Percentiles rank a stretch among this genome's conserved stretches.
phyloP scores from a whole-genome alignment of 768 basidiomycete species.

The Pulveroboletus sp. region DNA sequence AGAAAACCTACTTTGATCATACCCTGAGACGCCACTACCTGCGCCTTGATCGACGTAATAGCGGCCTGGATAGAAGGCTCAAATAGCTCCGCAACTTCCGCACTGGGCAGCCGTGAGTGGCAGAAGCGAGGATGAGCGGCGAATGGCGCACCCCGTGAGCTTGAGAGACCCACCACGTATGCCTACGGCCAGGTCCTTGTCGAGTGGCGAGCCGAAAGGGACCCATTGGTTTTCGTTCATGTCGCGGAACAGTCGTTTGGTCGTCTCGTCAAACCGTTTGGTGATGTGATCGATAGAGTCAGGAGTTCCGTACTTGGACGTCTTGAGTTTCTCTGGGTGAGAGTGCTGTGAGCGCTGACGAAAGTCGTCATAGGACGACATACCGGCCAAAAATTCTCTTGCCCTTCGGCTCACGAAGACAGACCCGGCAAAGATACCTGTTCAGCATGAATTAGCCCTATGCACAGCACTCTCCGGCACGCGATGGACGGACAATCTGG shows the following conservation, averaged over 20 bases:
- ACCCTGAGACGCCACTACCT: constrained; percentile 64
- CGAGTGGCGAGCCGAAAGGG: constrained; percentile 71
- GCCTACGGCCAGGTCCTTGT: constrained; percentile 65
- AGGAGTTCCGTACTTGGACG: constrained; percentile 65
- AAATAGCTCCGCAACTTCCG: constrained; percentile 64
- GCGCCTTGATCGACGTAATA: constrained; percentile 59
- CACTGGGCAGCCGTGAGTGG: constrained; percentile 18
- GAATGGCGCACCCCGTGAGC: constrained; percentile 54
- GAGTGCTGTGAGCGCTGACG: constrained; percentile 4
- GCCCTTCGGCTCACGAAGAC: constrained; percentile 78
- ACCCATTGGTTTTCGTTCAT: constrained; percentile 65
- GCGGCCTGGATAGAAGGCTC: constrained; percentile 78
- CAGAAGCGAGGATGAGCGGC: constrained; percentile 4
- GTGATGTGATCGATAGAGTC: constrained; percentile 78
- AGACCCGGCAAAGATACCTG: constrained; percentile 77
- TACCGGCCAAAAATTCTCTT: constrained; percentile 67
- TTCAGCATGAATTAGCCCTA: constrained; percentile 6
- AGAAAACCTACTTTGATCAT: constrained; percentile 50
- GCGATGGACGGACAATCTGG: constrained; percentile 58
- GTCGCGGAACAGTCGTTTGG: constrained; percentile 73
- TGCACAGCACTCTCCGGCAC: neutral
- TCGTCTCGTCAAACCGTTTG: constrained; percentile 76
- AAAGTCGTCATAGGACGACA: neutral
- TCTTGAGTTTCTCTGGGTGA: constrained; percentile 59
- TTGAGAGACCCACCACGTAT: constrained; percentile 71